Evolutionary conservation across 2,329 filamentous ascomycete genomes (phyloP).

Genomic region (Hymenoscyphus fructigenus): DNA sequence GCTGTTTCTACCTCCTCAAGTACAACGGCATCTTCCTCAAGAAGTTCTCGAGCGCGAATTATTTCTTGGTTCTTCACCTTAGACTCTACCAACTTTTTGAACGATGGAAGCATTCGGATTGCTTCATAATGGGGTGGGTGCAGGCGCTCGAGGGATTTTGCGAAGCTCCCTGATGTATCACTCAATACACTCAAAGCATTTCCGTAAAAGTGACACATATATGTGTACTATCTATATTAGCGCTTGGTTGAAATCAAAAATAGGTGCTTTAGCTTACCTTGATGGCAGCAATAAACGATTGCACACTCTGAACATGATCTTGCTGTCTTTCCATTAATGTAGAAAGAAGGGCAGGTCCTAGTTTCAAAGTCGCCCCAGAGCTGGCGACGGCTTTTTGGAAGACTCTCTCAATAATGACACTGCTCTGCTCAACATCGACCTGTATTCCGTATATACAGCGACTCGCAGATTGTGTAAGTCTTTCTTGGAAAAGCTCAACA

Average conservation of each 20-base stretch:
- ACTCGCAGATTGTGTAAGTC: slow-evolving; percentile 67
- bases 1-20: slow-evolving; percentile 42
- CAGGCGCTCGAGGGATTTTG: slow-evolving; percentile 36
- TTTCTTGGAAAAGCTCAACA: slow-evolving; percentile 74
- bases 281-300: slow-evolving; percentile 67
- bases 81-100: slow-evolving; percentile 54
- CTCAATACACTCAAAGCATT: slow-evolving; percentile 70
- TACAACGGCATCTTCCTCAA: slow-evolving; percentile 61
- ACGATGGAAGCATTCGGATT: slow-evolving; percentile 67
- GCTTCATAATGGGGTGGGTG: slow-evolving; percentile 65
- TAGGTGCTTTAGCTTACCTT: slow-evolving; percentile 49
- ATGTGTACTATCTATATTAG: slow-evolving; percentile 60
- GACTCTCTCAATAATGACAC: slow-evolving; percentile 69
- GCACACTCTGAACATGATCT: slow-evolving; percentile 74
- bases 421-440: slow-evolving; percentile 75
- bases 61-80: slow-evolving; percentile 45
- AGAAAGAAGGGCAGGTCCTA: slow-evolving; percentile 63
- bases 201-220: slow-evolving; percentile 84
- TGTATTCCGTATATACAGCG: slow-evolving; percentile 67
- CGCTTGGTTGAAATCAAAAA: not conserved
- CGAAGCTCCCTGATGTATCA: slow-evolving; percentile 34
- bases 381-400: slow-evolving; percentile 65
- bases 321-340: slow-evolving; percentile 69
- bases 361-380: slow-evolving; percentile 53
- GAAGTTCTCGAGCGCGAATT: slow-evolving; percentile 48